Base-by-base conservation (phyloP, 2,329 filamentous ascomycete genomes). In the Talaromyces amestolkiae region DNA sequence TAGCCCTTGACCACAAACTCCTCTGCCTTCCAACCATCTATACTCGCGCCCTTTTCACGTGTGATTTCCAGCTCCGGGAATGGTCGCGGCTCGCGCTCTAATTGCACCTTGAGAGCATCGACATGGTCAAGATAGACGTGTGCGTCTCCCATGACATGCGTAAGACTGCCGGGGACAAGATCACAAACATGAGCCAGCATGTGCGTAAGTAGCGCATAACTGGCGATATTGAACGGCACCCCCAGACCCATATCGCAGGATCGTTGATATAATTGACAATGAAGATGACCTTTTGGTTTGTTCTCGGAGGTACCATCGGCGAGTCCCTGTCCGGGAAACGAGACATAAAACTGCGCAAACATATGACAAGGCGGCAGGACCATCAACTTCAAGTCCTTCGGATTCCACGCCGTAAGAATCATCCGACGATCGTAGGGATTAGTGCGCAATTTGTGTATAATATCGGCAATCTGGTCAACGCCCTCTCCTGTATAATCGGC, bases 101-200 rank as follows among this genome's bases (percentile, higher is more conserved):
- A 76, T 80, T 99, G 95, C 64, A 87, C 85, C 74, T 90, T 86
- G 65, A 99, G 82, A 13, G 95, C 93, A 63, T 96, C 93, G 8
- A 96, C 86, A 76, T 99, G 95, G 76, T 99, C 94, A 8, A 90
- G 80, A 78, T 99, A 99, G 1, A 99, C 89, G 78, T 99, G 95
- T n/a, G 94, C 92, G 78, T 99, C 95, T 15, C 95, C 95, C 93
- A 99, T 96, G 58, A 93, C 93, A 78, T 98, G 95, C 45, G 93
- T 95, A 68, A 99, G 84, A 61, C 87, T 94, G 0, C 94, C 95
- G 0, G 95, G 93, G 0, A 91, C 86, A 63, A 99, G 79, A 70
- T 93, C 89, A 74, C 91, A 93, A 11, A 91, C 92, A 75, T 93
- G 89, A 0, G 95, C 94, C 56, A 99, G 81, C 90, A 99, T 98